Base-by-base conservation (phyloP, 1,284 basidiomycete species). In the Agroathelia rolfsii region DNA sequence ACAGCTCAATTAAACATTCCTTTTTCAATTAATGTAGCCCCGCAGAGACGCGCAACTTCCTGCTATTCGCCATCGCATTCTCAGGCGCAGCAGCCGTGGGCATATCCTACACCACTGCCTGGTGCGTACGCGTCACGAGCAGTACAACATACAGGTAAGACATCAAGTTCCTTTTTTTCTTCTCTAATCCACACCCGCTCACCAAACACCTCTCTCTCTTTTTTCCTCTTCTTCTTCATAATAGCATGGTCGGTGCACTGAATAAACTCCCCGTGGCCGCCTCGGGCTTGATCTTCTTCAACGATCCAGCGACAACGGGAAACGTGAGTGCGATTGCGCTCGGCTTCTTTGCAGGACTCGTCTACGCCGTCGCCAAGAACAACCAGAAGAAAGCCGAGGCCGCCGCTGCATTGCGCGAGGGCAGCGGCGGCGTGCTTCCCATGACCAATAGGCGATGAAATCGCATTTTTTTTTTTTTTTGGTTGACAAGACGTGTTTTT, bases 221-320 rank as follows among this genome's bases (percentile, higher is more conserved):
- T 12, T 14, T n/a, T 22, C 18, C 41, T n/a, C 25, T 28, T 22
- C 28, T 28, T 19, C 21, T 39, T 29, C 25, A 16, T 30, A 32
- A n/a, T 53, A 92, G 87, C 46, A 98, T 99, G 95, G 93, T 97
- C 32, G 95, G 95, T 6, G 95, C 95, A 0, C 61, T 99, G 46
- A 99, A 99, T 68, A 99, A 99, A 64, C 72, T 98, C 10, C 95
- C 95, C 12, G 87, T 99, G 22, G 95, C 95, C 6, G 90, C 89
- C 12, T 92, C 87, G 16, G 92, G 92, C 9, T 89, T 97, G 83
- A 56, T 96, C 39, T 94, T 95, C 64, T 94, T 95, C 54, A 88
- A 88, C 24, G 93, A 99, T 58, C 59, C 76, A 10, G 81, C 88
- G 22, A 94, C 87, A 4, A 56, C 81, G 41, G 87, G 90, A 23